phyloP scores from a whole-genome alignment of 2,329 filamentous ascomycete species.

The Colletotrichum orchidophilum region DNA sequence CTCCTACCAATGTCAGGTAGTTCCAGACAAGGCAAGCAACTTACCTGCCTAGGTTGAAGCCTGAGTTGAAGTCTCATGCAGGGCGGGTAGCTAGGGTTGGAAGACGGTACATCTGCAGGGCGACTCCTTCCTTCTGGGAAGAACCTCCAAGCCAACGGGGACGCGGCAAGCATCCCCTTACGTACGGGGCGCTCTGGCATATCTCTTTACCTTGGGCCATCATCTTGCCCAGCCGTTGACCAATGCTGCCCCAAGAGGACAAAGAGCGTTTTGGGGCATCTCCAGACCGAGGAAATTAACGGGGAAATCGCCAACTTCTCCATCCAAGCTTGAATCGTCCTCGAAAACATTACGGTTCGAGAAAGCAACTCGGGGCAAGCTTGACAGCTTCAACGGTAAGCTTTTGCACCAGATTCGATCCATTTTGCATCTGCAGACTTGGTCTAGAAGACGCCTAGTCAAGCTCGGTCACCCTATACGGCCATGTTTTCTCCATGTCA shows the following conservation, averaged over 20 bases:
- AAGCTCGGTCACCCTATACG: not conserved
- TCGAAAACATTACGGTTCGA: not conserved
- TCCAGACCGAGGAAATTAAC: not conserved
- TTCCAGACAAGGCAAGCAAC: not conserved
- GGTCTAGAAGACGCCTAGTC: not conserved
- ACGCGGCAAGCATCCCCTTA: constrained; percentile 17
- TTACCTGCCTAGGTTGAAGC: not conserved
- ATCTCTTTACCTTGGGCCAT: not conserved
- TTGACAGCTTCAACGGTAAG: not conserved
- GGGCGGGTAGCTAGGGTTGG: constrained; percentile 3
- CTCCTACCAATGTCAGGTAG: not conserved
- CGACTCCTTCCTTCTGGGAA: not conserved
- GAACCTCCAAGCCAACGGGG: constrained; percentile 10
- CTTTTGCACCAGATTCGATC: not conserved
- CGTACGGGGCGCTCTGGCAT: constrained; percentile 6
- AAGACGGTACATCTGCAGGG: not conserved
- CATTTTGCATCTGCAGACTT: not conserved
- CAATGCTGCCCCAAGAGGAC: not conserved
- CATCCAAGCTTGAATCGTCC: not conserved
- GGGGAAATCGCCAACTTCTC: not conserved
- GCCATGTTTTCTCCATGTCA: not conserved
- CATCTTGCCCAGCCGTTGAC: not conserved
- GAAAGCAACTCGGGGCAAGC: no score
- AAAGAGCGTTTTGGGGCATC: not conserved
- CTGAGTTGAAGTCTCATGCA: constrained; percentile 8